phyloP scores from a whole-genome alignment of 306 rosid genomes.

The Boehmeria nivea region DNA sequence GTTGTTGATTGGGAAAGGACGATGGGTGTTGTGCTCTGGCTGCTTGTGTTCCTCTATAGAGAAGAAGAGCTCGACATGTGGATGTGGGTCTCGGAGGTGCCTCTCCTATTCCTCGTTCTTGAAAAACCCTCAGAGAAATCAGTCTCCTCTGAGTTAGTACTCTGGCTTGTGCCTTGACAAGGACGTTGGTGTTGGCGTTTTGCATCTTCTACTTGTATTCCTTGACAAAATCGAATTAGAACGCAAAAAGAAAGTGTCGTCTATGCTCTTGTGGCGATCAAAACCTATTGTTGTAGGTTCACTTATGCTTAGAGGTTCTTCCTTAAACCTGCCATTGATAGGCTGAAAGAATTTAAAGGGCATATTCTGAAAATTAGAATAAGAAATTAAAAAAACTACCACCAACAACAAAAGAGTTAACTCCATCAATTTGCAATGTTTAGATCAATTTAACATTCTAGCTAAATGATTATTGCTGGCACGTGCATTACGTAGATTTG shows the following conservation, averaged over 20 bases:
- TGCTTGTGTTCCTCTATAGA: slow-evolving; percentile 38
- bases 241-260: slow-evolving; percentile 41
- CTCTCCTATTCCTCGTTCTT: slow-evolving; percentile 6
- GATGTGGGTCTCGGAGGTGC: slow-evolving; percentile 12
- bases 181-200: slow-evolving; percentile 55
- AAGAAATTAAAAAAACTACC: background rate
- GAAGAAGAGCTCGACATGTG: slow-evolving; percentile 12
- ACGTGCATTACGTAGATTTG: no score
- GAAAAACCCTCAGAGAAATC: slow-evolving; percentile 8
- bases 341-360: background rate
- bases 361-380: background rate
- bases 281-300: slow-evolving; percentile 23
- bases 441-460: no score
- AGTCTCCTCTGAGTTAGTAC: slow-evolving; percentile 8
- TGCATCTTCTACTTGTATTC: slow-evolving; percentile 47
- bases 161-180: slow-evolving; percentile 17
- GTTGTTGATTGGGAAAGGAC: slow-evolving; percentile 67
- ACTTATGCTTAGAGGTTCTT: slow-evolving; percentile 19
- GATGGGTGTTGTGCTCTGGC: slow-evolving; percentile 56
- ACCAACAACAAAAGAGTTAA: no score
- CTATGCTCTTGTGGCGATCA: slow-evolving; percentile 31
- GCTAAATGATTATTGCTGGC: no score
- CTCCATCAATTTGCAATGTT: no score
- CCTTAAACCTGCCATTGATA: slow-evolving; percentile 1
- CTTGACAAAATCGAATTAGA: slow-evolving; percentile 27